These are phyloP conservation scores for Vigna nakashimae DNA, from an alignment of 306 rosid species.

Conservation along the genomic window DNA sequence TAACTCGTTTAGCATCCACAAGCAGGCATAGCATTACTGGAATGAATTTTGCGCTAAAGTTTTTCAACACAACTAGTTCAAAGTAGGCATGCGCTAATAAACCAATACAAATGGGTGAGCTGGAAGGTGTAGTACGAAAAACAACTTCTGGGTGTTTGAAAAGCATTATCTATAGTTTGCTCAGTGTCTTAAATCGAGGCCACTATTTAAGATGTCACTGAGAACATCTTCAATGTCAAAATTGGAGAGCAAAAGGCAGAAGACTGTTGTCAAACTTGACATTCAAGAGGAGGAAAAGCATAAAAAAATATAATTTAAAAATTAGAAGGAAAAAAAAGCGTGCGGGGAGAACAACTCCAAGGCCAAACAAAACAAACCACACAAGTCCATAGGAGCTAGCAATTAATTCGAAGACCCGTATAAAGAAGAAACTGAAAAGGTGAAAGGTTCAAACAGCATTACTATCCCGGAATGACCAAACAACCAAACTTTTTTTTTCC, in stretches of 20 bases:
- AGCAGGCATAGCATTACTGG: neutral
- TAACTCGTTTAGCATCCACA: neutral
- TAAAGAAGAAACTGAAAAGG: slow-evolving; percentile 44
- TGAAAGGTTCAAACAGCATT: slow-evolving; percentile 43
- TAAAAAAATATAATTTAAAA: slow-evolving; percentile 18
- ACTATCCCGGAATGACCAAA: slow-evolving; percentile 44
- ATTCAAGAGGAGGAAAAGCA: slow-evolving; percentile 38
- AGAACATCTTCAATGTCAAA: slow-evolving; percentile 54
- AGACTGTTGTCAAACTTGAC: slow-evolving; percentile 41
- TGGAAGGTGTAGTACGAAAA: slow-evolving; percentile 25
- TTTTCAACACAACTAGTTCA: neutral
- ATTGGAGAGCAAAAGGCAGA: slow-evolving; percentile 51
- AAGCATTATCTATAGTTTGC: slow-evolving; percentile 32
- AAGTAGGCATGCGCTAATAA: slow-evolving; percentile 16
- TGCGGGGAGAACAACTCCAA: slow-evolving; percentile 38
- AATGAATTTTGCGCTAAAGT: neutral
- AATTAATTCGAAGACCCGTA: slow-evolving; percentile 13
- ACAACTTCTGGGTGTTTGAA: neutral
- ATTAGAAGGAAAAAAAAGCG: neutral
- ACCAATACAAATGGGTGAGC: slow-evolving; percentile 9
- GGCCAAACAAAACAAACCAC: slow-evolving; percentile 51
- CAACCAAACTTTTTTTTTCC: slow-evolving; percentile 27
- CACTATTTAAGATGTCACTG: slow-evolving; percentile 53
- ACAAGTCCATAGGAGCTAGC: slow-evolving; percentile 26
- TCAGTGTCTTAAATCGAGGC: slow-evolving; percentile 40